phyloP scores from a whole-genome alignment of 1,284 basidiomycete genomes.

The Trichosporon coremiiforme region DNA sequence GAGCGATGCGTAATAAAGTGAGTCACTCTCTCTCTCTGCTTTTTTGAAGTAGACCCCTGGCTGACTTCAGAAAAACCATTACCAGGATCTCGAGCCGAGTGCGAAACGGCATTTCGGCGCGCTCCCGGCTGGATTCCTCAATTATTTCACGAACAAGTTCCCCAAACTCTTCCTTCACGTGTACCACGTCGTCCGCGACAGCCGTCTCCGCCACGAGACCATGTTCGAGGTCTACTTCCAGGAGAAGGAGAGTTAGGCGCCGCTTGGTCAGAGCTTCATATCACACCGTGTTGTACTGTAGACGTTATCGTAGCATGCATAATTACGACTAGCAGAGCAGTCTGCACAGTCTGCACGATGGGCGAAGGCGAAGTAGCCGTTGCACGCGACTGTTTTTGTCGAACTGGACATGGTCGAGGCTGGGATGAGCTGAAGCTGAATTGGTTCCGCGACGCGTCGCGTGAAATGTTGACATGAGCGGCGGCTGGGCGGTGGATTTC shows the following conservation, averaged over 20 bases:
- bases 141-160: conserved; percentile 91
- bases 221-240: conserved; percentile 82
- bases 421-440: neutral
- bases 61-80: conserved; percentile 86
- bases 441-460: conserved; percentile 6
- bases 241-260: conserved; percentile 21
- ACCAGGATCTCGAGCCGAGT: conserved; percentile 82
- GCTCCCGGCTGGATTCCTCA: conserved; percentile 88
- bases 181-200: conserved; percentile 70
- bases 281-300: conserved; percentile 13
- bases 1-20: conserved; percentile 94
- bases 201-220: conserved; percentile 69
- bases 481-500: neutral
- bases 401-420: neutral
- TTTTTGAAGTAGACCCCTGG: neutral
- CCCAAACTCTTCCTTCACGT: conserved; percentile 91
- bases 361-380: neutral
- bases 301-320: conserved; percentile 11
- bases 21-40: conserved; percentile 39
- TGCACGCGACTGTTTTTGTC: neutral
- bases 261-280: neutral
- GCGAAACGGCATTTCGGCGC: conserved; percentile 83
- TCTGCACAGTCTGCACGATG: neutral
- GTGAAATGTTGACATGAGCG: neutral
- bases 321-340: neutral